Percentiles rank a stretch among this genome's conserved stretches.
Evolutionary conservation across 225 moss, liverwort and hornwort genomes (phyloP).

Genomic region (Polytrichum commune): DNA sequence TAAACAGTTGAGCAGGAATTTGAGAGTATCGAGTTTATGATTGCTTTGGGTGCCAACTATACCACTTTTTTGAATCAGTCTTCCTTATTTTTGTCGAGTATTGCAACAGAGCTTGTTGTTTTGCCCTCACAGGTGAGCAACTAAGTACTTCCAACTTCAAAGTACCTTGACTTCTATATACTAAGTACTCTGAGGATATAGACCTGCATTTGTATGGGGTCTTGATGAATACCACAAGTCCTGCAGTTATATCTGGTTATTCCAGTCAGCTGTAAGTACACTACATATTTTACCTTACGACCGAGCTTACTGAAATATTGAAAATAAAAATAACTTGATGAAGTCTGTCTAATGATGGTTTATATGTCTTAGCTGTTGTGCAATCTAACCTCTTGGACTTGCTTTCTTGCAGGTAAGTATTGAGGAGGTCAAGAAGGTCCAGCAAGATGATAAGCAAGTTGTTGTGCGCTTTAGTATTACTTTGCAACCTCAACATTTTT

Average conservation of each 20-base stretch:
- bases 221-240: too few relatives aligned
- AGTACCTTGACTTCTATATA: neutral
- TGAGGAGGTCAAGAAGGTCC: constrained; percentile 22
- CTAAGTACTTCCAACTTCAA: neutral
- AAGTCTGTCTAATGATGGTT: too few relatives aligned
- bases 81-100: constrained; percentile 63
- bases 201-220: neutral
- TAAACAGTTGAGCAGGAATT: constrained; percentile 50
- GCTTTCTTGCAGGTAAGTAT: constrained; percentile 27
- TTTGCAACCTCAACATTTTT: constrained; percentile 34
- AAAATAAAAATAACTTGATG: too few relatives aligned
- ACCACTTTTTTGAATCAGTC: constrained; percentile 49
- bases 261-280: too few relatives aligned
- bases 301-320: neutral
- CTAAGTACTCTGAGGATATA: neutral
- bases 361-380: too few relatives aligned
- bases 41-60: constrained; percentile 52
- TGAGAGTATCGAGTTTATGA: constrained; percentile 57
- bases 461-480: constrained; percentile 44
- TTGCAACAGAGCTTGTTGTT: constrained; percentile 60
- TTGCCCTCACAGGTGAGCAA: constrained; percentile 55
- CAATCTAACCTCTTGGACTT: too few relatives aligned
- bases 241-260: too few relatives aligned
- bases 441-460: constrained; percentile 27
- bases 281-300: neutral